Percentiles rank a stretch among this genome's conserved stretches.
These are phyloP conservation scores for Colletotrichum sp. DNA, from an alignment of 2,329 filamentous ascomycete genomes.

Conservation along the genomic window DNA sequence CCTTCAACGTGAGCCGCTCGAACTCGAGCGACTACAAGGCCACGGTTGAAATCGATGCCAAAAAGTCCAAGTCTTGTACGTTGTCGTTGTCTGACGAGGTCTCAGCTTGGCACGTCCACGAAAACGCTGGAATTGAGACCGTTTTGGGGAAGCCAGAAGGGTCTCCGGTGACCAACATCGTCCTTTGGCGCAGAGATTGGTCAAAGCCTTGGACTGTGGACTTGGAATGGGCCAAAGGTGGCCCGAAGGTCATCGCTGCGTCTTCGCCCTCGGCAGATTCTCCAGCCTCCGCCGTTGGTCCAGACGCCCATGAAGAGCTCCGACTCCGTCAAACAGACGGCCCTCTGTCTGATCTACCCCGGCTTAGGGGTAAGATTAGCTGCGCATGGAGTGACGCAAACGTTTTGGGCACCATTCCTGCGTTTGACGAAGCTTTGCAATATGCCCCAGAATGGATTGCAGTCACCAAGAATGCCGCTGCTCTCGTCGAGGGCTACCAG, in stretches of 20 bases:
- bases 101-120: conserved; percentile 65
- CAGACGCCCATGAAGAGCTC: conserved; percentile 22
- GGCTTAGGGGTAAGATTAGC: conserved; percentile 69
- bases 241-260: not conserved
- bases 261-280: not conserved
- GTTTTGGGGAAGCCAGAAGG: conserved; percentile 69
- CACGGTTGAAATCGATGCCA: conserved; percentile 69
- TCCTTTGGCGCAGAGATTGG: conserved; percentile 86
- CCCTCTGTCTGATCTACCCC: conserved; percentile 37
- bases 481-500: conserved; percentile 7
- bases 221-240: conserved; percentile 63
- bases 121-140: conserved; percentile 61
- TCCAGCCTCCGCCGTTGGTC: not conserved
- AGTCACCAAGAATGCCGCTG: conserved; percentile 62
- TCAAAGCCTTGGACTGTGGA: conserved; percentile 77
- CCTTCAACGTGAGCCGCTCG: conserved; percentile 60
- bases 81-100: conserved; percentile 75
- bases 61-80: conserved; percentile 80
- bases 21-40: conserved; percentile 51
- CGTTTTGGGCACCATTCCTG: conserved; percentile 72
- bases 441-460: conserved; percentile 83
- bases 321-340: conserved; percentile 31
- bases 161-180: conserved; percentile 69
- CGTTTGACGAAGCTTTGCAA: conserved; percentile 78
- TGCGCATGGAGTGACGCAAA: conserved; percentile 94